Conservation (phyloP, 2,329 filamentous ascomycete genomes). For the Zymoseptoria ardabiliae region DNA sequence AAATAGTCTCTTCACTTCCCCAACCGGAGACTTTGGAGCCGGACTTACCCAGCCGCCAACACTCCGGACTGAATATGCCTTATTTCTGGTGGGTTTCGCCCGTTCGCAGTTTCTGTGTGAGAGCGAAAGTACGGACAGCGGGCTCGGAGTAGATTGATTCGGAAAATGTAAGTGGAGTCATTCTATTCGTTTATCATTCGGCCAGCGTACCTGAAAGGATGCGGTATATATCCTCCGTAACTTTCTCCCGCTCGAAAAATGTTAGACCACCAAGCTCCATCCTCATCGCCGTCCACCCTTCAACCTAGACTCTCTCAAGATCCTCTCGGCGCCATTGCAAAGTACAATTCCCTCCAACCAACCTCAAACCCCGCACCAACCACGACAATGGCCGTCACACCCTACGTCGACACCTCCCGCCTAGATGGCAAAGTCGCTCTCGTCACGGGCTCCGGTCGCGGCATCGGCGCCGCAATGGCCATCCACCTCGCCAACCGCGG, state of each 20-base stretch:
- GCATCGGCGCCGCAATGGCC: conserved; percentile 61
- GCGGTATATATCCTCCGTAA: neutral
- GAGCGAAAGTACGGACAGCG: neutral
- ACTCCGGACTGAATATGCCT: neutral
- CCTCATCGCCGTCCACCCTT: neutral
- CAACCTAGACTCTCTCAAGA: conserved; percentile 17
- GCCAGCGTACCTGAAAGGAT: neutral
- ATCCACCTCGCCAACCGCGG: conserved; percentile 58
- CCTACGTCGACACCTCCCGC: conserved; percentile 41
- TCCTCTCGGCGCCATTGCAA: conserved; percentile 20
- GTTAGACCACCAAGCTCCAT: neutral
- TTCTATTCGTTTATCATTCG: neutral
- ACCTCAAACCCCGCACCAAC: conserved; percentile 14
- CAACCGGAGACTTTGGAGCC: neutral
- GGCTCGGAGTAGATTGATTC: neutral
- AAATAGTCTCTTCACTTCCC: neutral
- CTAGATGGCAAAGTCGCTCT: conserved; percentile 49
- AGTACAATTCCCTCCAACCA: conserved; percentile 17
- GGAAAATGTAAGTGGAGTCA: neutral
- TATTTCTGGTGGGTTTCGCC: neutral
- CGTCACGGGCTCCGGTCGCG: conserved; percentile 51
- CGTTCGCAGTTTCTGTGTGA: neutral
- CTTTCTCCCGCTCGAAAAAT: neutral
- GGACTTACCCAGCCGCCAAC: neutral
- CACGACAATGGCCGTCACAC: conserved; percentile 30